A percentile compares a stretch with the other conserved stretches of the same genome.
Evolutionary conservation across 306 rosid genomes (phyloP).

Genomic region (Senna tora): DNA sequence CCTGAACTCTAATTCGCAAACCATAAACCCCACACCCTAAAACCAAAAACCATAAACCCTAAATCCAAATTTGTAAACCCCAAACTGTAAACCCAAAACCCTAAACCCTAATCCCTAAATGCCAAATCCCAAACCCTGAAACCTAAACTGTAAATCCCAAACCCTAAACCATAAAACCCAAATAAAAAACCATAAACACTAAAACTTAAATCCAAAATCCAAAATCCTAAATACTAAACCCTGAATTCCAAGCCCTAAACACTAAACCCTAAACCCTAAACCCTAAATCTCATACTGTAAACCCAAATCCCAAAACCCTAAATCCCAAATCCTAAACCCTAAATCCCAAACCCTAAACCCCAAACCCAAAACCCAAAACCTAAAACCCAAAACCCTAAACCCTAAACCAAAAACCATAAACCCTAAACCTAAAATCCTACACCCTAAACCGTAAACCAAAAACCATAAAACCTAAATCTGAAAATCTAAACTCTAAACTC

Average conservation of each 20-base stretch:
- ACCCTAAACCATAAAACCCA: neutral
- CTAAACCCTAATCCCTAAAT: too few relatives aligned
- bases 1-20: too few relatives aligned
- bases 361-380: neutral
- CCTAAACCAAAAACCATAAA: too few relatives aligned
- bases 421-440: too few relatives aligned
- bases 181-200: neutral
- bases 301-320: neutral
- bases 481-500: too few relatives aligned
- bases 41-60: too few relatives aligned
- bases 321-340: neutral
- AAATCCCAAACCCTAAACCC: neutral
- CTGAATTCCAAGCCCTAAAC: neutral
- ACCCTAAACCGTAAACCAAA: too few relatives aligned
- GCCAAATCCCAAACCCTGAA: too few relatives aligned
- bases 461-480: too few relatives aligned
- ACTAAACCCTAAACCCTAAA: conserved; percentile 1
- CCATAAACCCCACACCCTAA: too few relatives aligned
- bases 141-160: neutral
- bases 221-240: neutral
- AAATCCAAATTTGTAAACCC: neutral
- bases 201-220: neutral
- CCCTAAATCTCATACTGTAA: neutral
- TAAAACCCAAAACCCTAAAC: too few relatives aligned
- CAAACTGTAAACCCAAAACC: too few relatives aligned